Base-by-base conservation (phyloP, 106 monocot species). In the Platanthera zijinensis region DNA sequence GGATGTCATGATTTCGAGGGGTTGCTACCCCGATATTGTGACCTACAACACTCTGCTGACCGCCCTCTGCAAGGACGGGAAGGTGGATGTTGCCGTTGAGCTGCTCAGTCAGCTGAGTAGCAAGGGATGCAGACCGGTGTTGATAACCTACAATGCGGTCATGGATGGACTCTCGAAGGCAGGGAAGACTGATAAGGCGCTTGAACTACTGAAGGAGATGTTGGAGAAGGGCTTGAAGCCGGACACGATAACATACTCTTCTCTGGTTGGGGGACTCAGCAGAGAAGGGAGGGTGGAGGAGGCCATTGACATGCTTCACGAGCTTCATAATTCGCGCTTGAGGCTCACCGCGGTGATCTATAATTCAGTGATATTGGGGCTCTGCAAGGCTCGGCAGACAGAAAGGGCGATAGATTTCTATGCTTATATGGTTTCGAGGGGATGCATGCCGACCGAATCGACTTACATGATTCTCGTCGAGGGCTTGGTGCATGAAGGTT, bases 41-140 rank as follows among this genome's bases (percentile, higher is more conserved):
- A 90, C 92, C 0, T 95, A 90, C 74, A 92, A 95, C 72, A 90
- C 92, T 6, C 72, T 95, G 81, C 88, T 95, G 8, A 88, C 95
- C 25, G 95, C 89, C 2, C 74, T 95, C 7, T 92, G 92, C 83
- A 89, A 84, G 86, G 86, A 89, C 76, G 90, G 93, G 32, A 89
- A 90, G 69, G 93, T 93, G 57, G 89, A 87, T 15, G 78, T 79
- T 30, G 96, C 96, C 0, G 82, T 90, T 0, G 89, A 90, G 71
- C 66, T 96, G 86, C 84, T 96, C 45, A 17, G 74, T 66, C 83
- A 93, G 81, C 88, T 96, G 1, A 77, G 86, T 28, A 78, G 81
- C 53, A 86, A 80, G 76, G 96, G 93, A 8, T 96, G 90, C 69
- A 67, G 77, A 13, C 96, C 96, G 3, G 92, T 92, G 11, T 74